These are phyloP conservation scores for Naganishia kalamii DNA, from an alignment of 768 basidiomycete species.

Conservation along the genomic window DNA sequence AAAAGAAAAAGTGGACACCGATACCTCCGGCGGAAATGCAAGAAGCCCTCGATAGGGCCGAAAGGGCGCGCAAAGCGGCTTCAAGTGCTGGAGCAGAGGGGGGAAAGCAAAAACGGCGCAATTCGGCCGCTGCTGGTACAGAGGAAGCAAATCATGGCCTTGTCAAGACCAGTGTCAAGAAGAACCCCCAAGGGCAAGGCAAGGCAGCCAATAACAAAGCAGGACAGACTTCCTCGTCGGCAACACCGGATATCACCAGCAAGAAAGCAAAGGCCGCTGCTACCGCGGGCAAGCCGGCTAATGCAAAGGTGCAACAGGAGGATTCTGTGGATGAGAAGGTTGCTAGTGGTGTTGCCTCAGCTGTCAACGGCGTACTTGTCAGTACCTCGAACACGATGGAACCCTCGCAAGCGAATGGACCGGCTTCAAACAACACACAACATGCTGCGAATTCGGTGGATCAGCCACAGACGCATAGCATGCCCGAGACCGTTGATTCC, in stretches of 20 bases:
- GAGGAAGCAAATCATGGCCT: not conserved
- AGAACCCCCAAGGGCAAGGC: not conserved
- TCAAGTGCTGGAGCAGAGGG: slow-evolving; percentile 10
- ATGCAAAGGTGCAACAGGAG: not conserved
- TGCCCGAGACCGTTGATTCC: not conserved
- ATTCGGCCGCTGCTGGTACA: not conserved
- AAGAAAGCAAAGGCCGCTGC: slow-evolving; percentile 12
- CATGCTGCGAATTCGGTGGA: too few relatives aligned
- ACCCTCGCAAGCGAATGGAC: too few relatives aligned
- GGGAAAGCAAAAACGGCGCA: slow-evolving; percentile 15
- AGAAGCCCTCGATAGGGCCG: slow-evolving; percentile 52
- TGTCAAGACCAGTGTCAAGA: not conserved
- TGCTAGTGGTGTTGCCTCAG: too few relatives aligned
- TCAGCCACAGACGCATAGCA: not conserved
- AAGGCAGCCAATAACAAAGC: slow-evolving; percentile 1
- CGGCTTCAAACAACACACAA: too few relatives aligned
- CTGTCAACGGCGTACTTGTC: too few relatives aligned
- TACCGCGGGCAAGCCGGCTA: not conserved
- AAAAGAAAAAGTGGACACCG: slow-evolving; percentile 61
- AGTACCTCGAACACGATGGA: too few relatives aligned
- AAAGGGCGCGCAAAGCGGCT: slow-evolving; percentile 14
- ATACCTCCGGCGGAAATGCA: slow-evolving; percentile 57
- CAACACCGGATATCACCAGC: not conserved
- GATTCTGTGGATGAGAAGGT: not conserved
- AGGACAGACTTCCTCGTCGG: not conserved